Base-by-base conservation (phyloP, 1,284 basidiomycete genomes). In the Porogramme epimiltina region DNA sequence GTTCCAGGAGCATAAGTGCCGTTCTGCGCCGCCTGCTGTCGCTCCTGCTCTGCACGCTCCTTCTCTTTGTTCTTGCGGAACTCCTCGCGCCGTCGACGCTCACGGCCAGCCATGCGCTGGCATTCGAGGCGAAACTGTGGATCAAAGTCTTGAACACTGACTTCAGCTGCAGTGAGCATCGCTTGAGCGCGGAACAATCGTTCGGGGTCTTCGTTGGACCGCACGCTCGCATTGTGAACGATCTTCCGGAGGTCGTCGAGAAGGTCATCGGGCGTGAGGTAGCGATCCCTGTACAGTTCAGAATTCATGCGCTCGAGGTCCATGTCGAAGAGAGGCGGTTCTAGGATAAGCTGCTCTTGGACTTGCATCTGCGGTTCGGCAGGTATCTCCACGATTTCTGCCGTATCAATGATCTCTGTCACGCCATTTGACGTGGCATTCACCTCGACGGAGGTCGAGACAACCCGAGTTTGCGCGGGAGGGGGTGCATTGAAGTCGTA, bases 281-380 rank as follows among this genome's bases (percentile, higher is more conserved):
- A 99, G 49, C 87, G 85, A 52, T 87, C 87, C 67, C 86, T 88
- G 73, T 93, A 93, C 15, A 99, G 78, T 50, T 93, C 87, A 33
- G 81, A 76, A 62, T 95, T 90, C 82, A 99, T 95, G 59, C 81
- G 86, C 66, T 98, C 96, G 25, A 99, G 79, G 66, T 96, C 93
- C 74, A 96, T 85, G 62, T 95, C 83, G 66, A 84, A 89, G 20
- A 92, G 71, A 31, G 66, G 70, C 9, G 72, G 70, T 37, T 67
- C 63, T 4, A 58, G 55, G 18, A 54, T 58, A 1, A 60, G 44
- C 42, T 62, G 64, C 8, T 43, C 52, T 37, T 62, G 63, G 1
- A 54, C 52, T 9, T 57, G 56, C n/a, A 66, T 43, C 18, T 59
- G 42, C 20, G 64, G 51, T 22, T 62, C 51, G 16, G 19, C 28